Evolutionary conservation across 495 filamentous ascomycete genomes (phyloP).

Genomic region (Evansstolkia leycettana): DNA sequence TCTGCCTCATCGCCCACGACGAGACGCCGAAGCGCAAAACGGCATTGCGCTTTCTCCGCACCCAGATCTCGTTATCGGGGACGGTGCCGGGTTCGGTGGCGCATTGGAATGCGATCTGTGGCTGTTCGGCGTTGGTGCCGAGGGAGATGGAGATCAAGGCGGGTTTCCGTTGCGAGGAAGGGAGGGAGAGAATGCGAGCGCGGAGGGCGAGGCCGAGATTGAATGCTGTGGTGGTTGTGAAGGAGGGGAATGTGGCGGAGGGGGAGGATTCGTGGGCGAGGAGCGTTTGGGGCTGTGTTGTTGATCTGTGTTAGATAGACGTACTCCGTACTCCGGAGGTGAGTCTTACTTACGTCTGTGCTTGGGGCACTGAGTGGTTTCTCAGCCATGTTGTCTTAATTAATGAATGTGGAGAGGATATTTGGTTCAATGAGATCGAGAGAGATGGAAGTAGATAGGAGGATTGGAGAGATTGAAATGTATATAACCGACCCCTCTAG

Average conservation of each 20-base stretch:
- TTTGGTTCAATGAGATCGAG: too few species aligned
- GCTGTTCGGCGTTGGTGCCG: constrained; percentile 26
- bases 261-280: constrained; percentile 33
- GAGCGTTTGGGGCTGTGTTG: constrained; percentile 34
- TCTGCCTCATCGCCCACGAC: constrained; percentile 53
- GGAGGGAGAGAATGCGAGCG: constrained; percentile 42
- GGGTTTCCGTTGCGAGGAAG: constrained; percentile 32
- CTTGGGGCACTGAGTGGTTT: constrained; percentile 22
- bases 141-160: constrained; percentile 56
- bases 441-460: too few species aligned
- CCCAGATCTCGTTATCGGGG: constrained; percentile 51
- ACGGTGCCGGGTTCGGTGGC: constrained; percentile 41
- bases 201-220: constrained; percentile 51
- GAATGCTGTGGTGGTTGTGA: constrained; percentile 57
- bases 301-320: constrained; percentile 5
- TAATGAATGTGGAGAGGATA: neutral
- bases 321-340: too few species aligned
- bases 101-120: constrained; percentile 50
- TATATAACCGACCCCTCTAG: too few species aligned
- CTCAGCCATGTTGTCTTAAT: constrained; percentile 20
- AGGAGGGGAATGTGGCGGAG: constrained; percentile 43
- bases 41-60: constrained; percentile 50
- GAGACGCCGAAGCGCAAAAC: constrained; percentile 58
- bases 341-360: constrained; percentile 24
- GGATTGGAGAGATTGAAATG: too few species aligned